Base-by-base conservation (phyloP, 208 protist species). In the Zelonia costaricensis region DNA sequence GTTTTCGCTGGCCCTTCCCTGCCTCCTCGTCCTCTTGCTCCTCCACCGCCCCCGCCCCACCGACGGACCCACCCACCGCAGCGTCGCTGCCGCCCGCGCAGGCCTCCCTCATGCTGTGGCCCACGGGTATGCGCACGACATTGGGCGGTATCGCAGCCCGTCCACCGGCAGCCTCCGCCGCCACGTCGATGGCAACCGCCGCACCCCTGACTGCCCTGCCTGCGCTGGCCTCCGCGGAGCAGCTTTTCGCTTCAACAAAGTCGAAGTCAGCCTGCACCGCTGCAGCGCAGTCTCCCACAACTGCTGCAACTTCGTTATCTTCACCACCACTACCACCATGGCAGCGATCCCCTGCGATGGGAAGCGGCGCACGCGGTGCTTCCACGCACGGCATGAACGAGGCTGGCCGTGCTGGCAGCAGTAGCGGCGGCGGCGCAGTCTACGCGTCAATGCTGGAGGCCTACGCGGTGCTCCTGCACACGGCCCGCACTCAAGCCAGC, bases 401-500 rank as follows among this genome's bases (percentile, higher is more conserved):
- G n/a, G n/a, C n/a, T n/a, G n/a, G n/a, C n/a, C n/a, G n/a, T n/a
- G n/a, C n/a, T n/a, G n/a, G n/a, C n/a, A n/a, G 3, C 48, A 8
- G 18, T 15, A 35, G 18, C 12, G 88, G 84, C 25, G 84, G 88
- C 13, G 88, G 84, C 0, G 48, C 82, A 3, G 45, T 89, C 30
- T 80, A 84, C 62, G 47, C 36, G 3, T 75, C 55, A 1, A 52
- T 45, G 1, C 54, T 87, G 18, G 81, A 91, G 62, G 81, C 73
- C 15, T 86, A 89, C 58, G 40, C 79, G n/a, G 58, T 75, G 6
- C 12, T 88, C 22, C 57, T 91, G 30, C 71, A 68, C 38, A 85
- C 82, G 0, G 88, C 75, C 2, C 74, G 70, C 4, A 69, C 72
- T 16, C 84, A 91, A 59, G 78, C 74, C 0, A 58, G 85, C 18